Percentiles rank a stretch among this genome's conserved stretches.
These are phyloP conservation scores for Xerocomus potaroensis DNA, from an alignment of 768 basidiomycete genomes.

Conservation along the genomic window DNA sequence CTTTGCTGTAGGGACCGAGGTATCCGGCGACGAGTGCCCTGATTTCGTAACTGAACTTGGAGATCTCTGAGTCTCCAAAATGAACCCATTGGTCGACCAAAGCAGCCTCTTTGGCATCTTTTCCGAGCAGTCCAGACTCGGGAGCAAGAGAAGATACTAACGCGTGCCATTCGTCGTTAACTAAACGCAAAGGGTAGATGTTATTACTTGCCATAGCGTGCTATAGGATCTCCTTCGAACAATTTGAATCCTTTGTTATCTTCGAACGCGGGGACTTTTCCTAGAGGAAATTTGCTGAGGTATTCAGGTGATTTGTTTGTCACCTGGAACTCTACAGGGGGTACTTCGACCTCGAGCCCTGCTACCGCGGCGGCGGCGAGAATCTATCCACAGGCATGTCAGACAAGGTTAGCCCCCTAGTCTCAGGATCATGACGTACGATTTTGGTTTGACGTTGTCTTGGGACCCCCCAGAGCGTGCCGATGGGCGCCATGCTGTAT, in stretches of 20 bases:
- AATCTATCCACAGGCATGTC: slow-evolving; percentile 19
- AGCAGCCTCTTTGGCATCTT: slow-evolving; percentile 17
- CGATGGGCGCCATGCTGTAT: slow-evolving; percentile 22
- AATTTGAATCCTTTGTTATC: slow-evolving; percentile 19
- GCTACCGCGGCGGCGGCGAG: slow-evolving; percentile 20
- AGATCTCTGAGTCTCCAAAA: slow-evolving; percentile 27
- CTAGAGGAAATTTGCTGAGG: slow-evolving; percentile 27
- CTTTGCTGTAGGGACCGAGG: slow-evolving; percentile 23
- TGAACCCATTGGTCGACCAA: slow-evolving; percentile 32
- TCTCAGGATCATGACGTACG: slow-evolving; percentile 13
- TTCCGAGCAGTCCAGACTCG: slow-evolving; percentile 25
- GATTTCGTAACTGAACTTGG: slow-evolving; percentile 17
- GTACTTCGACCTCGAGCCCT: slow-evolving; percentile 24
- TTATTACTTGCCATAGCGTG: slow-evolving; percentile 23
- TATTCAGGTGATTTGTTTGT: slow-evolving; percentile 27
- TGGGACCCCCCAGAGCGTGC: slow-evolving; percentile 23
- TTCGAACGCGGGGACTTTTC: slow-evolving; percentile 29
- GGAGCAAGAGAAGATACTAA: slow-evolving; percentile 26
- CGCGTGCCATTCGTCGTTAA: background rate
- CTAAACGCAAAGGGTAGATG: background rate
- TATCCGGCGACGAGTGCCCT: slow-evolving; percentile 13
- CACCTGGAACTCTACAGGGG: slow-evolving; percentile 20
- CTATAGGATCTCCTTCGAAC: slow-evolving; percentile 28
- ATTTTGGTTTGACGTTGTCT: slow-evolving; percentile 27
- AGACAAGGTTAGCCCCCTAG: background rate